Evolutionary conservation across 2,329 filamentous ascomycete species (phyloP).

Genomic region (Aspergillus sp.): DNA sequence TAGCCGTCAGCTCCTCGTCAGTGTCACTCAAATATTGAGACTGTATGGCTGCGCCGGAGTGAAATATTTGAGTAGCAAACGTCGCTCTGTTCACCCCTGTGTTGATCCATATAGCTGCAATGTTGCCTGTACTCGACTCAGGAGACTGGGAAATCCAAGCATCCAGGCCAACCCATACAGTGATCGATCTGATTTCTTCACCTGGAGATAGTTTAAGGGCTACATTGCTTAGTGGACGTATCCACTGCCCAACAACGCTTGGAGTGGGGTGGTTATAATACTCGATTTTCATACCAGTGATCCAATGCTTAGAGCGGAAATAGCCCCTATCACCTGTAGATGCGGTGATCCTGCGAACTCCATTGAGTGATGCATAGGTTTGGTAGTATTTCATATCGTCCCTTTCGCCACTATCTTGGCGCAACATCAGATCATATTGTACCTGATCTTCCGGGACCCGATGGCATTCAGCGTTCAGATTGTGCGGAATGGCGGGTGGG

Average conservation of each 20-base stretch:
- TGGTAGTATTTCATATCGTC: constrained; percentile 5
- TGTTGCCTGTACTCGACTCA: neutral
- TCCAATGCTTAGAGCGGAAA: constrained; percentile 4
- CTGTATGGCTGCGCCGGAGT: neutral
- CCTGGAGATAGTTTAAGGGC: constrained; percentile 2
- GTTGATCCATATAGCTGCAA: constrained; percentile 10
- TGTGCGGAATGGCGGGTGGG: neutral
- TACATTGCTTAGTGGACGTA: neutral
- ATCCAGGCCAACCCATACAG: constrained; percentile 5
- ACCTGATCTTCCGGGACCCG: constrained; percentile 8
- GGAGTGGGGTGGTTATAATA: constrained; percentile 11
- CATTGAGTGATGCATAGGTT: constrained; percentile 14
- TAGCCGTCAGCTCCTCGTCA: constrained; percentile 10
- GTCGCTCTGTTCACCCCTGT: constrained; percentile 2
- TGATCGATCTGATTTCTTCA: constrained; percentile 10
- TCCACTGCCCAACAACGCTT: constrained; percentile 15
- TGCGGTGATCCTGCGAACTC: constrained; percentile 10
- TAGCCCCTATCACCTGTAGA: constrained; percentile 8
- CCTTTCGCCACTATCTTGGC: neutral
- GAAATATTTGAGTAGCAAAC: constrained; percentile 2
- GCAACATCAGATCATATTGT: constrained; percentile 13
- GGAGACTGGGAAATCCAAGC: neutral
- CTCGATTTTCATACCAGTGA: constrained; percentile 12
- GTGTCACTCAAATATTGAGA: constrained; percentile 1
- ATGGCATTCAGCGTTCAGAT: constrained; percentile 6